These are phyloP conservation scores for Aureobasidium melanogenum DNA, from an alignment of 2,329 filamentous ascomycete genomes.

Conservation along the genomic window DNA sequence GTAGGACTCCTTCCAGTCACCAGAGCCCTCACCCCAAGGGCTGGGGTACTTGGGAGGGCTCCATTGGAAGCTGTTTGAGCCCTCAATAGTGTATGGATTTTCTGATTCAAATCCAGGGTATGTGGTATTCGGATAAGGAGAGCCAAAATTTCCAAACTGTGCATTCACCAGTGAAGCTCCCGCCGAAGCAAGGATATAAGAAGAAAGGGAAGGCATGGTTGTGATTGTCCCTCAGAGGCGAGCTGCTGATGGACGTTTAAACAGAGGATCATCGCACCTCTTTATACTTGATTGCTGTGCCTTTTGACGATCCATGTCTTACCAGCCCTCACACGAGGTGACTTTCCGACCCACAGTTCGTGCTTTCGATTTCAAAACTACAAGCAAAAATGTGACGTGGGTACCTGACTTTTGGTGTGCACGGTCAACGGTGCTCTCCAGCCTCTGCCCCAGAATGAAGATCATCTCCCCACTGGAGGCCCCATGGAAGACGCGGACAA, in stretches of 20 bases:
- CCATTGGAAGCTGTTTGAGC: slow-evolving; percentile 18
- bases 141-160: slow-evolving; percentile 15
- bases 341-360: background rate
- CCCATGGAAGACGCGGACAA: slow-evolving; percentile 4
- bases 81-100: slow-evolving; percentile 19
- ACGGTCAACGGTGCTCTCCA: background rate
- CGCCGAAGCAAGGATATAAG: slow-evolving; percentile 11
- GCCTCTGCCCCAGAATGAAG: slow-evolving; percentile 6
- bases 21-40: slow-evolving; percentile 20
- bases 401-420: background rate
- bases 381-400: slow-evolving; percentile 10
- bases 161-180: slow-evolving; percentile 11
- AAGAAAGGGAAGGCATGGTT: slow-evolving; percentile 8
- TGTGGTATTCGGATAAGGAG: slow-evolving; percentile 19
- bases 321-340: background rate
- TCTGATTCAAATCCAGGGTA: slow-evolving; percentile 20
- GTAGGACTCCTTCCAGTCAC: slow-evolving; percentile 25
- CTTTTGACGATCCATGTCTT: background rate
- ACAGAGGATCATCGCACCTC: background rate
- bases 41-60: slow-evolving; percentile 21
- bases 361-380: background rate
- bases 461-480: slow-evolving; percentile 11
- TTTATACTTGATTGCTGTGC: background rate
- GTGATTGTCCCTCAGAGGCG: background rate
- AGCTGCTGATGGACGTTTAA: background rate